A percentile compares a stretch with the other conserved stretches of the same genome.
phyloP scores from a whole-genome alignment of 225 moss, liverwort and hornwort species.

The Pseudoscleropodium purum region DNA sequence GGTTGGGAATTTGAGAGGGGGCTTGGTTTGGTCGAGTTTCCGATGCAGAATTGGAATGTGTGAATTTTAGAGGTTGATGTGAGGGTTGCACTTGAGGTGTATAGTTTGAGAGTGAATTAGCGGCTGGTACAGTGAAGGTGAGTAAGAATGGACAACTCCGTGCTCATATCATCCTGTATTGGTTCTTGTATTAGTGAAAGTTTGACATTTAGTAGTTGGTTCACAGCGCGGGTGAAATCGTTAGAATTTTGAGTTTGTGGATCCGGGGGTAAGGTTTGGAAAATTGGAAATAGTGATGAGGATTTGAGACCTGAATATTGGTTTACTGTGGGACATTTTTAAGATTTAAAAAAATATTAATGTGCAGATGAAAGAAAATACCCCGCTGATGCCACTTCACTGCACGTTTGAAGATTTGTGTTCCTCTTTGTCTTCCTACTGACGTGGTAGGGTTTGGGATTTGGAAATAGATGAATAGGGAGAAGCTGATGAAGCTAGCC shows the following conservation, averaged over 20 bases:
- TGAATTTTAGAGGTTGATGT: not conserved
- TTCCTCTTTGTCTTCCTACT: not conserved
- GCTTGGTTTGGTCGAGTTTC: not conserved
- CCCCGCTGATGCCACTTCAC: not conserved
- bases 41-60: not conserved
- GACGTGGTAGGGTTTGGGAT: not conserved
- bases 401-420: not conserved
- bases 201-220: not conserved
- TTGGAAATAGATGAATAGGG: constrained; percentile 12
- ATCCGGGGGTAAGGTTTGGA: not conserved
- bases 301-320: not conserved
- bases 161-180: not conserved
- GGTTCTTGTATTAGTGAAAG: not conserved
- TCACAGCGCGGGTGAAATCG: too few relatives aligned
- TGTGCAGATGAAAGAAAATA: not conserved
- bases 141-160: not conserved
- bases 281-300: not conserved
- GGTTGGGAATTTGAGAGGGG: not conserved
- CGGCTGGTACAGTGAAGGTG: not conserved
- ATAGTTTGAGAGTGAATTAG: not conserved
- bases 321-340: not conserved
- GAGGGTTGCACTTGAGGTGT: not conserved
- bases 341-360: not conserved
- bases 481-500: constrained; percentile 46
- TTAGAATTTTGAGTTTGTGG: not conserved